These are phyloP conservation scores for Kluyveromyces starmeri DNA, from an alignment of 805 yeast species.

Conservation along the genomic window DNA sequence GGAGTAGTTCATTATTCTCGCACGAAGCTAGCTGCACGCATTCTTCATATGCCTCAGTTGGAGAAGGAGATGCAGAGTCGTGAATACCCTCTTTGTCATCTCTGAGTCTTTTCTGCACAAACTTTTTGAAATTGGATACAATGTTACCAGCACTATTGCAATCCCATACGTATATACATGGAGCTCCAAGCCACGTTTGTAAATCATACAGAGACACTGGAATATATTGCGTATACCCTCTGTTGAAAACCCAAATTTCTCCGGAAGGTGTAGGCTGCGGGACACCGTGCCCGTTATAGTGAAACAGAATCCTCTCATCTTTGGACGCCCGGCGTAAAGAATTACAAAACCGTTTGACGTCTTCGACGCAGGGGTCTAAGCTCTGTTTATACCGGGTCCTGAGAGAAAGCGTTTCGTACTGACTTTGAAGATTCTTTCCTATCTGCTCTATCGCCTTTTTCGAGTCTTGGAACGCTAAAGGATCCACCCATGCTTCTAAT, in stretches of 20 bases:
- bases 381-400: slow-evolving; percentile 86
- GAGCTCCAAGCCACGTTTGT: slow-evolving; percentile 97
- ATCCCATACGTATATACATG: slow-evolving; percentile 90
- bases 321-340: slow-evolving; percentile 83
- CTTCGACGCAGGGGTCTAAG: slow-evolving; percentile 92
- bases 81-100: slow-evolving; percentile 62
- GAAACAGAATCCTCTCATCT: slow-evolving; percentile 87
- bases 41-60: slow-evolving; percentile 52
- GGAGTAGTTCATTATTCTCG: slow-evolving; percentile 71
- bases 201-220: slow-evolving; percentile 93
- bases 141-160: slow-evolving; percentile 93
- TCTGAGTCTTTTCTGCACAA: slow-evolving; percentile 81
- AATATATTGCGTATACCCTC: slow-evolving; percentile 95
- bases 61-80: slow-evolving; percentile 35
- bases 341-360: slow-evolving; percentile 83
- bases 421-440: slow-evolving; percentile 78
- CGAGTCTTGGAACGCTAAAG: slow-evolving; percentile 68
- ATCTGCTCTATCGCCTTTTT: slow-evolving; percentile 87
- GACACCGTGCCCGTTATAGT: slow-evolving; percentile 97
- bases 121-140: slow-evolving; percentile 77
- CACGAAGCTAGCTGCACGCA: slow-evolving; percentile 95
- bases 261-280: slow-evolving; percentile 96
- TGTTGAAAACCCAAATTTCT: slow-evolving; percentile 95
- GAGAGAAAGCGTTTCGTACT: slow-evolving; percentile 81
- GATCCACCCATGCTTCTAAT: slow-evolving; percentile 90